Conservation (phyloP, 495 filamentous ascomycete genomes). For the Pseudomonodictys pantanalensis region DNA sequence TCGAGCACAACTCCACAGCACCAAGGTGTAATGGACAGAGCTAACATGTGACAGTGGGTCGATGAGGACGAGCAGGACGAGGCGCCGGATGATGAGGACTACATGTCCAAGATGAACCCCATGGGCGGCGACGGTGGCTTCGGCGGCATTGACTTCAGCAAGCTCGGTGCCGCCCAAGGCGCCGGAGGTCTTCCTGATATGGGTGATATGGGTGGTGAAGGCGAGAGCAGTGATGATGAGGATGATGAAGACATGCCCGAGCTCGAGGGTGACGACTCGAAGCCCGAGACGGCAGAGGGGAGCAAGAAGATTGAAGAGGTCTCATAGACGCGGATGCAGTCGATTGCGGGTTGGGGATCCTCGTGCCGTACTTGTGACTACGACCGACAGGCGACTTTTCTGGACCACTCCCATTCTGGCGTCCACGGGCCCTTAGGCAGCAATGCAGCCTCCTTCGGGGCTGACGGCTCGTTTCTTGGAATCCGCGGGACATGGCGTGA, state of each 20-base stretch:
- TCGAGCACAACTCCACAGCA: background rate
- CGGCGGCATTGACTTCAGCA: slow-evolving; percentile 83
- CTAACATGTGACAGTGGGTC: slow-evolving; percentile 67
- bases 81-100: slow-evolving; percentile 72
- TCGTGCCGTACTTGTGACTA: background rate
- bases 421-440: too few relatives aligned
- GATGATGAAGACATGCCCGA: slow-evolving; percentile 56
- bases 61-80: slow-evolving; percentile 99
- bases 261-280: slow-evolving; percentile 50
- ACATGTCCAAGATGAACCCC: slow-evolving; percentile 64
- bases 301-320: slow-evolving; percentile 34
- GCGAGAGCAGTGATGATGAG: slow-evolving; percentile 52
- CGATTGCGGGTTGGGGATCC: background rate
- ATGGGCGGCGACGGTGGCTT: slow-evolving; percentile 63
- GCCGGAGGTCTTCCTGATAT: slow-evolving; percentile 43
- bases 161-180: slow-evolving; percentile 61
- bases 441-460: too few relatives aligned
- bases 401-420: background rate
- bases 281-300: slow-evolving; percentile 9
- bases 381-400: background rate
- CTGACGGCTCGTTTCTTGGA: too few relatives aligned
- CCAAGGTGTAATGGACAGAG: slow-evolving; percentile 5
- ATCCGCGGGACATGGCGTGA: background rate
- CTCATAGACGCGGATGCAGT: slow-evolving; percentile 9
- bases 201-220: slow-evolving; percentile 39